These are phyloP conservation scores for Elaeis oleifera DNA, from an alignment of 202 grass and related monocot genomes.

Conservation along the genomic window DNA sequence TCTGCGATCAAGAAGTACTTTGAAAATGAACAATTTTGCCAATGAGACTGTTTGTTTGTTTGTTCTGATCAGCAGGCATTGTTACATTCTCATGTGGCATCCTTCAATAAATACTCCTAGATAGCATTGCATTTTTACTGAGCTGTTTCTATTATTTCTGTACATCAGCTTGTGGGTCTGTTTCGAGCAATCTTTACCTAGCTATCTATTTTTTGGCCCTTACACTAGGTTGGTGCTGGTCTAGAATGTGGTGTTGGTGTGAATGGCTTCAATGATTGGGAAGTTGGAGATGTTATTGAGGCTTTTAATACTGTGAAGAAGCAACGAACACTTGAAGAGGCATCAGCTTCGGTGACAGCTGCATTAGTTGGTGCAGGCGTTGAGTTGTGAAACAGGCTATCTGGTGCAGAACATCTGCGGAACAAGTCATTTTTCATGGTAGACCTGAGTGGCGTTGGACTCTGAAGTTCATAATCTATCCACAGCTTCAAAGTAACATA, in stretches of 20 bases:
- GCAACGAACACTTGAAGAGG: slow-evolving; percentile 83
- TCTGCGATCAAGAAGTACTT: too few relatives aligned
- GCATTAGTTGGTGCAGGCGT: slow-evolving; percentile 66
- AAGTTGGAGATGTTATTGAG: slow-evolving; percentile 61
- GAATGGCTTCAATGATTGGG: slow-evolving; percentile 78
- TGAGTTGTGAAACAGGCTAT: slow-evolving; percentile 30
- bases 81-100: too few relatives aligned
- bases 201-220: slow-evolving; percentile 1
- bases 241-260: slow-evolving; percentile 86
- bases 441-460: too few relatives aligned
- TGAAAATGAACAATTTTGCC: too few relatives aligned
- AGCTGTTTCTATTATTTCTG: neutral
- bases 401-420: neutral
- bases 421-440: too few relatives aligned
- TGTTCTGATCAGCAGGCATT: too few relatives aligned
- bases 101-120: too few relatives aligned
- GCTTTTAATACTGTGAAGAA: slow-evolving; percentile 79
- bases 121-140: too few relatives aligned
- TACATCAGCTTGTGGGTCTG: neutral
- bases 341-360: slow-evolving; percentile 62
- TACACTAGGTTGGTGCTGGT: slow-evolving; percentile 51
- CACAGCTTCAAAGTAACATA: too few relatives aligned
- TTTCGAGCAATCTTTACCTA: neutral
- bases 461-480: too few relatives aligned
- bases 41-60: too few relatives aligned